These are phyloP conservation scores for Hanseniaspora mollemarum DNA, from an alignment of 805 yeast species.

Conservation along the genomic window DNA sequence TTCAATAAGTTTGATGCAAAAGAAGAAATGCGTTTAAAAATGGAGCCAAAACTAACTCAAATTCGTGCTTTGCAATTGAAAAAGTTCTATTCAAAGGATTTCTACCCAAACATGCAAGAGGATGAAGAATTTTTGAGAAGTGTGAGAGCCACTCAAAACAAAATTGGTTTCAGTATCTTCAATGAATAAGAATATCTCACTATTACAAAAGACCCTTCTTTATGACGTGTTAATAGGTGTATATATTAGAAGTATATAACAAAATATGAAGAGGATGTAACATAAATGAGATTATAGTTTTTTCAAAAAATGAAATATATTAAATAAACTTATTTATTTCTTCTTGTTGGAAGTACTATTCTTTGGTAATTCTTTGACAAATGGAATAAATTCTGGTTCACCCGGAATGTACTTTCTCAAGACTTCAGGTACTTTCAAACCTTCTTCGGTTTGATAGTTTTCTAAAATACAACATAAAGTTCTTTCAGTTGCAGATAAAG, in stretches of 20 bases:
- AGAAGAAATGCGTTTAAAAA: constrained; percentile 29
- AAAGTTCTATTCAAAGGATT: constrained; percentile 28
- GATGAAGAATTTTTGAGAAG: constrained; percentile 20
- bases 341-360: constrained; percentile 74
- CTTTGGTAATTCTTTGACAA: constrained; percentile 81
- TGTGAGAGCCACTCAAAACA: constrained; percentile 20
- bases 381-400: constrained; percentile 94
- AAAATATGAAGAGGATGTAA: neutral
- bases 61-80: constrained; percentile 33
- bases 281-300: too few species aligned
- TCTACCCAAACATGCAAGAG: constrained; percentile 19
- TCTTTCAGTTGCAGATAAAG: constrained; percentile 95
- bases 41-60: constrained; percentile 28
- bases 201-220: neutral
- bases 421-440: constrained; percentile 86
- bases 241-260: neutral
- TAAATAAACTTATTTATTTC: constrained; percentile 20
- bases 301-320: too few species aligned
- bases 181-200: constrained; percentile 2
- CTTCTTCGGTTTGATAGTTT: constrained; percentile 96
- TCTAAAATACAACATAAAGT: constrained; percentile 94
- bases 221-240: neutral
- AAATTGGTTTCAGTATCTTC: constrained; percentile 8
- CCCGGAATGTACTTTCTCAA: constrained; percentile 95
- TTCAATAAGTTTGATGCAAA: constrained; percentile 30